Base-by-base conservation (phyloP, 129 eudicot species). In the Deinandra increscens region DNA sequence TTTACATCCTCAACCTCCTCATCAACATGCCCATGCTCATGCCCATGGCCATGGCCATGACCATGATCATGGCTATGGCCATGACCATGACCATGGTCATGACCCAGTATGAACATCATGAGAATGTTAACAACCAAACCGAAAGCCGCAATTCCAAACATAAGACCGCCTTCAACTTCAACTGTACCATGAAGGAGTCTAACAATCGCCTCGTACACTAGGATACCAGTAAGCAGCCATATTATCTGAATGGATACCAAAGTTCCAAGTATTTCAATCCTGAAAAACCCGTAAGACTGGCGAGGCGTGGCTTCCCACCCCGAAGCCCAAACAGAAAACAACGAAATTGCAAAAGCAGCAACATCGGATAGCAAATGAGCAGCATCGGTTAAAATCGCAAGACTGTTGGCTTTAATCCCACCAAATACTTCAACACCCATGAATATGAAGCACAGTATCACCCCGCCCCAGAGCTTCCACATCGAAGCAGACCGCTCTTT, bases 321-420 rank as follows among this genome's bases (percentile, higher is more conserved):
- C 0, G 92, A 66, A 18, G 88, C 92, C 92, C 92, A 86, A n/a
- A 86, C 75, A 0, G 88, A 81, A 65, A 86, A 83, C 58, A 86
- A 59, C 0, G 91, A 88, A 19, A 88, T 88, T 5, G 87, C 95
- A 80, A 87, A 87, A 48, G 95, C 85, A 2, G 90, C 90, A 68
- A 87, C 95, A 43, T 87, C 95, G 0, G 90, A 82, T 39, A 84
- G 55, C 81, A 88, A 72, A 73, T 84, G 95, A 49, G 95, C 95
- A 0, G 95, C 95, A 75, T 88, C 95, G 0, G 90, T 88, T 56
- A 88, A 50, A 19, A 88, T 88, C 0, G 95, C 88, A 5, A 88
- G 86, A 75, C 95, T 88, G 80, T 84, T 80, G 45, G 91, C 91
- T 75, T 80, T 80, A 56, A 86, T 80, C 23, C 91, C 91, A 59